Base-by-base conservation (phyloP, 805 yeast genomes). In the Lipomyces orientalis region DNA sequence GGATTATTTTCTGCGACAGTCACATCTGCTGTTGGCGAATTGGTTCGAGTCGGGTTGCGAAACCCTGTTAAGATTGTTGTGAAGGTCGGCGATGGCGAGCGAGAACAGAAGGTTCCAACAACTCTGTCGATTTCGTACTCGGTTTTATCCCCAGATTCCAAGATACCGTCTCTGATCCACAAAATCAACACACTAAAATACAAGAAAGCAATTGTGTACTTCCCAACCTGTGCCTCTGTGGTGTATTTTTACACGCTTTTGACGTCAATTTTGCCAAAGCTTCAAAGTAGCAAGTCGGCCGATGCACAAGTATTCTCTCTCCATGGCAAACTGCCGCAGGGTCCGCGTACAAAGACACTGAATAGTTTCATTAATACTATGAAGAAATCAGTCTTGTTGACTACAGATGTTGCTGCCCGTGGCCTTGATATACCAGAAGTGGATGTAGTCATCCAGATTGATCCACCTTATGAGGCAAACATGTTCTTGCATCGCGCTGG, bases 371-470 rank as follows among this genome's bases (percentile, higher is more conserved):
- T 87, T 0, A 83, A 83, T 0, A 68, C 74, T 4, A 74, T 76
- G 7, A 78, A 79, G 2, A 52, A 60, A n/a, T 52, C 72, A 1
- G 86, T 94, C 0, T 79, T 95, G 31, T 81, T 95, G 79, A 93
- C 99, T 1, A 95, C 99, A 0, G 99, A 95, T 82, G 97, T 95
- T n/a, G 98, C 99, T 0, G 97, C 98, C 0, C 84, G 99, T 76
- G 99, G 99, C 55, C 86, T 95, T 29, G 99, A 95, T 80, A 89
- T 95, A 35, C 97, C 97, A 0, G 95, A 93, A 63, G 98, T 95
- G 9, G 98, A 95, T 75, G 79, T 93, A 33, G 98, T 94, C 2
- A 80, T 95, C n/a, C 99, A 95, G 76, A 73, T 94, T 31, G 98
- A 95, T 71, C 97, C 98, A 1, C 99, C 99, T 0, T 87, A 92